These are phyloP conservation scores for Graphilbum ipis-grandicollis DNA, from an alignment of 2,329 filamentous ascomycete genomes.

Conservation along the genomic window DNA sequence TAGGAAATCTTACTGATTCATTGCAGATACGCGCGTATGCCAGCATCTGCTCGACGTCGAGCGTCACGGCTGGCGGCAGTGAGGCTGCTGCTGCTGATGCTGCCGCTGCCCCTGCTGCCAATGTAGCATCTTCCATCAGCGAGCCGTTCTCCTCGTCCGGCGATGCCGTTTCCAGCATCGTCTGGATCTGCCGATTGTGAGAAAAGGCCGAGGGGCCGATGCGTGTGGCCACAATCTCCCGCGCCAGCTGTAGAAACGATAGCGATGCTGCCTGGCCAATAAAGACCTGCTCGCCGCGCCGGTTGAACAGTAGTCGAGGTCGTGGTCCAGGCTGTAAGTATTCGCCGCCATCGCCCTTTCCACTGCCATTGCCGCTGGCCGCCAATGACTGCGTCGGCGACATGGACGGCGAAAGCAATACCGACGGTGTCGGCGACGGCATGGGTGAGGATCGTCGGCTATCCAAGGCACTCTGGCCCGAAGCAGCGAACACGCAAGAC, in stretches of 20 bases:
- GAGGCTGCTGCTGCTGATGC: no score
- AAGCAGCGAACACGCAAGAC: background rate
- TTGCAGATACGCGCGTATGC: background rate
- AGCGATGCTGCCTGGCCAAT: slow-evolving; percentile 7
- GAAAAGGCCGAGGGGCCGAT: slow-evolving; percentile 8
- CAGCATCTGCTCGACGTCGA: slow-evolving; percentile 3
- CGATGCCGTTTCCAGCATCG: slow-evolving; percentile 3
- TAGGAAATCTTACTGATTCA: background rate
- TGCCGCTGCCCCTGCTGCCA: no score
- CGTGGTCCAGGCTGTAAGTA: slow-evolving; percentile 1
- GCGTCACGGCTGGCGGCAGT: background rate
- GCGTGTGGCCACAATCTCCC: slow-evolving; percentile 4
- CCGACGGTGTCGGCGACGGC: no score
- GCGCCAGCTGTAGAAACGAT: slow-evolving; percentile 7
- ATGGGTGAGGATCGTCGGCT: no score
- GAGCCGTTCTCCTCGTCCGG: background rate
- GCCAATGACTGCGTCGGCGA: background rate
- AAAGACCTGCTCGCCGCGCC: slow-evolving; percentile 1
- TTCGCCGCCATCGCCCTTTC: no score
- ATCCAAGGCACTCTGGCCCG: background rate
- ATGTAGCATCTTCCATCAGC: background rate
- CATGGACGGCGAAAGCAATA: background rate
- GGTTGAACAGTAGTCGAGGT: background rate
- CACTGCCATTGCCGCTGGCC: background rate
- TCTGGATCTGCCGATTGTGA: slow-evolving; percentile 9